Evolutionary conservation across 164 flowering plant genomes (phyloP), one percentile per base, ranked within the genome.

Genomic region (Berberis thunbergii): DNA sequence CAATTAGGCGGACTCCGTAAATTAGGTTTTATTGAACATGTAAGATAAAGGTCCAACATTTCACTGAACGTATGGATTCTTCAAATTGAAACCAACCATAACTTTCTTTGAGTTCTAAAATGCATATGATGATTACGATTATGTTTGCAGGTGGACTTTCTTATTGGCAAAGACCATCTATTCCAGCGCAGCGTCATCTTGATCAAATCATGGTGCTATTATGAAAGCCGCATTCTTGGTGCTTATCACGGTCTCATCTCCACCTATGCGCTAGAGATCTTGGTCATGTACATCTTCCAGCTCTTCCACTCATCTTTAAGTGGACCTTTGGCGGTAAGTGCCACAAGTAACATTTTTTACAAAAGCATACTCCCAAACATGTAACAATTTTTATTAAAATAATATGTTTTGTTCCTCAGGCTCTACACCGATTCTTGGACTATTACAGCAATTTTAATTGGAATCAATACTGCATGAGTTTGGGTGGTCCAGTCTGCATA

Each of bases 201-300:
- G 64, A 83, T 87, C 12, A 93, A 93, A 69, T 88, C 96, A 12
- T 93, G 98, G 98, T 93, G 96, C 70, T 93, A 85, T 72, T 88
- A 90, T 70, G 98, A 88, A 69, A 93, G 98, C 63, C 96, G 96
- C 42, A 85, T 91, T 65, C 89, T 94, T 60, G 98, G 97, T 62
- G 96, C 97, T 63, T 88, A 88, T 71, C 96, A 90, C 80, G 93
- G 93, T 56, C 74, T 94, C 73, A 84, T 91, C 60, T 94, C 98
- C 45, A 91, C 97, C 13, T 94, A 88, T 80, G 97, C 97, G 9
- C 68, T 94, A 78, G 98, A 91, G 76, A 94, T 86, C 0, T 63
- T 94, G 72, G 95, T 94, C 59, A 69, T 91, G 10, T 87, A 88
- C 68, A 82, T 93, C 65, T 88, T 88, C 79, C 84, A 86, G 70